Conservation (phyloP, 2,329 filamentous ascomycete genomes). For the Stemphylium vesicarium region DNA sequence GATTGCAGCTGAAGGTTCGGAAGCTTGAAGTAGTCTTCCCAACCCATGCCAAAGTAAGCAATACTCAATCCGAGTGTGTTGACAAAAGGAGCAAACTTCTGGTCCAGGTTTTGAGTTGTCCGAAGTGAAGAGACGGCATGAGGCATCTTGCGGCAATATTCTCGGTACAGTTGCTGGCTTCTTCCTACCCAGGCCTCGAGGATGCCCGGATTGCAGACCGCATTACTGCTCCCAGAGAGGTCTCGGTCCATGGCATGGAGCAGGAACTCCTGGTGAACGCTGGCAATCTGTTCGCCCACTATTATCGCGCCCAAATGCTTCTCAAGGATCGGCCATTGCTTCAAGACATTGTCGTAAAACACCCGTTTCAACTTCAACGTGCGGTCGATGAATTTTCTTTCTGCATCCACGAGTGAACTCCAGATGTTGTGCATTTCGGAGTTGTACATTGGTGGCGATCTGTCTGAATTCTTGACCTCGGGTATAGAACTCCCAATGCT, state of each 20-base stretch:
- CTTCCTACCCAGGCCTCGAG: slow-evolving; percentile 34
- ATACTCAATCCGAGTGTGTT: slow-evolving; percentile 34
- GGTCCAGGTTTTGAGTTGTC: slow-evolving; percentile 25
- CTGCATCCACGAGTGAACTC: slow-evolving; percentile 27
- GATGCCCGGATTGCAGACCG: slow-evolving; percentile 26
- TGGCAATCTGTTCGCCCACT: slow-evolving; percentile 25
- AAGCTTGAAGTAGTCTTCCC: slow-evolving; percentile 37
- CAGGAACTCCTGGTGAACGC: slow-evolving; percentile 27
- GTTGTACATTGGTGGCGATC: slow-evolving; percentile 12
- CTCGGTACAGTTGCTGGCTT: slow-evolving; percentile 25
- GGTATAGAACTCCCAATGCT: background rate
- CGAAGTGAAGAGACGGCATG: slow-evolving; percentile 33
- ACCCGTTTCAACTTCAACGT: slow-evolving; percentile 32
- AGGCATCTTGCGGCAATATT: slow-evolving; percentile 35
- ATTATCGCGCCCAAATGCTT: slow-evolving; percentile 32
- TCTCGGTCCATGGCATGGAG: slow-evolving; percentile 27
- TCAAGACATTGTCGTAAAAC: slow-evolving; percentile 36
- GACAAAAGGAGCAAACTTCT: slow-evolving; percentile 34
- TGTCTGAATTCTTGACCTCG: background rate
- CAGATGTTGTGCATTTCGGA: slow-evolving; percentile 32
- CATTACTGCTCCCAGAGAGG: slow-evolving; percentile 12
- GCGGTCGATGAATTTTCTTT: slow-evolving; percentile 33
- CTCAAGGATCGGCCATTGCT: slow-evolving; percentile 36
- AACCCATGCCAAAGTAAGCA: slow-evolving; percentile 32
- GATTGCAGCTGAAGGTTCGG: slow-evolving; percentile 32